Conservation (phyloP, 345 rosid species). For the Populus euphratica region DNA sequence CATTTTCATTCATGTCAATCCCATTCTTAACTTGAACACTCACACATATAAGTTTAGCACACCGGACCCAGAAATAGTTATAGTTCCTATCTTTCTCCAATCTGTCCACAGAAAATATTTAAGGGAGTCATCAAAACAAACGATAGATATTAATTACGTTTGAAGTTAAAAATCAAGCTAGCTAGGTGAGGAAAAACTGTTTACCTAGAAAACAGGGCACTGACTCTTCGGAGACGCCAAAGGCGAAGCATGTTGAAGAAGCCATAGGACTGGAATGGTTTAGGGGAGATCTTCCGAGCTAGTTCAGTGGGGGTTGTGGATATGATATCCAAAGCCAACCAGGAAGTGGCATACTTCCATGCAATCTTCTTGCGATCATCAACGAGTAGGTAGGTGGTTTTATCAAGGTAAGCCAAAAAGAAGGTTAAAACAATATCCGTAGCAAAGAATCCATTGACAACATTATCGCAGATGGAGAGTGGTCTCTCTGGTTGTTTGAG, state of each 20-base stretch:
- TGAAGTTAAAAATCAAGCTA: background rate
- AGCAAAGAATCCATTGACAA: constrained; percentile 88
- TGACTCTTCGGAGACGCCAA: constrained; percentile 96
- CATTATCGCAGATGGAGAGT: constrained; percentile 64
- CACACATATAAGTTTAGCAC: constrained; percentile 83
- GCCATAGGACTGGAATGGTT: constrained; percentile 51
- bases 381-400: constrained; percentile 57
- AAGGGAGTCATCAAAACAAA: background rate
- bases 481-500: constrained; percentile 45
- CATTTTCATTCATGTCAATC: background rate
- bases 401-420: constrained; percentile 82
- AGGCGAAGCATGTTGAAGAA: constrained; percentile 91
- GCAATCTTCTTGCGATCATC: constrained; percentile 71
- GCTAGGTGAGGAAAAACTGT: background rate
- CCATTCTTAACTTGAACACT: constrained; percentile 26
- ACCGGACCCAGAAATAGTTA: constrained; percentile 95
- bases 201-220: constrained; percentile 87
- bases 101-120: constrained; percentile 36
- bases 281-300: constrained; percentile 53
- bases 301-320: constrained; percentile 80
- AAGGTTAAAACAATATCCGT: constrained; percentile 75
- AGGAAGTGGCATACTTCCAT: constrained; percentile 66
- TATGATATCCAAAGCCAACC: constrained; percentile 72
- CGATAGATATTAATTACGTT: background rate
- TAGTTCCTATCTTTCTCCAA: constrained; percentile 88